phyloP scores from a whole-genome alignment of 2,329 filamentous ascomycete species.

The Anthostomella pinea region DNA sequence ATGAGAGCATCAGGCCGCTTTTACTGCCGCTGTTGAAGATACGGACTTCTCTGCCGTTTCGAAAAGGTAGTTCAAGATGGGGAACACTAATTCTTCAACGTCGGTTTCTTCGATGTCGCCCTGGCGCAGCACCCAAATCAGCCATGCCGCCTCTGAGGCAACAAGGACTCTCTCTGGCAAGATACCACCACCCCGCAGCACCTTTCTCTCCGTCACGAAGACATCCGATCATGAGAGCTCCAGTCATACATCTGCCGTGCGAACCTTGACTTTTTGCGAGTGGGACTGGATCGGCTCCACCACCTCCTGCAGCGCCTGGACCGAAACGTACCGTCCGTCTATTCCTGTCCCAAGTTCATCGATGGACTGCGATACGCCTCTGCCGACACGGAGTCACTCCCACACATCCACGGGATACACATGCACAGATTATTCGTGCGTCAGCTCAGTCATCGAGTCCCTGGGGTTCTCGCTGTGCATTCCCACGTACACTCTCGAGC shows the following conservation, averaged over 20 bases:
- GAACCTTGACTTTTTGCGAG: constrained; percentile 8
- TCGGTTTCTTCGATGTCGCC: no score
- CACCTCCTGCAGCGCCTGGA: constrained; percentile 6
- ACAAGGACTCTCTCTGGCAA: no score
- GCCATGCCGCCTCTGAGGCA: no score
- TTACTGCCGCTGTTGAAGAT: no score
- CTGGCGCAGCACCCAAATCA: no score
- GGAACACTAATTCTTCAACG: no score
- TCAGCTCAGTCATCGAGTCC: constrained; percentile 10
- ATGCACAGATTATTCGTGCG: constrained; percentile 13
- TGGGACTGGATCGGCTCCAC: constrained; percentile 8
- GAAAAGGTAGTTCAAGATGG: no score
- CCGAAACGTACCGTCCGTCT: constrained; percentile 3
- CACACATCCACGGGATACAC: constrained; percentile 6
- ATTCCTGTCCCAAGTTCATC: constrained; percentile 8
- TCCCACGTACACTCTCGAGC: no score
- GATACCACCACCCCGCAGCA: no score
- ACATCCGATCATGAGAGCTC: not conserved
- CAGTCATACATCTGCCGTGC: not conserved
- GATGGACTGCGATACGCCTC: constrained; percentile 9
- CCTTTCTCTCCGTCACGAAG: constrained; percentile 12
- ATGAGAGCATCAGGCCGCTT: no score
- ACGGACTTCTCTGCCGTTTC: no score
- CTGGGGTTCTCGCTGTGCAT: constrained; percentile 4
- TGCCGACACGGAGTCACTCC: constrained; percentile 4